Conservation (phyloP, 192 early-diverging fungal species). For the Coemansia sp. region DNA sequence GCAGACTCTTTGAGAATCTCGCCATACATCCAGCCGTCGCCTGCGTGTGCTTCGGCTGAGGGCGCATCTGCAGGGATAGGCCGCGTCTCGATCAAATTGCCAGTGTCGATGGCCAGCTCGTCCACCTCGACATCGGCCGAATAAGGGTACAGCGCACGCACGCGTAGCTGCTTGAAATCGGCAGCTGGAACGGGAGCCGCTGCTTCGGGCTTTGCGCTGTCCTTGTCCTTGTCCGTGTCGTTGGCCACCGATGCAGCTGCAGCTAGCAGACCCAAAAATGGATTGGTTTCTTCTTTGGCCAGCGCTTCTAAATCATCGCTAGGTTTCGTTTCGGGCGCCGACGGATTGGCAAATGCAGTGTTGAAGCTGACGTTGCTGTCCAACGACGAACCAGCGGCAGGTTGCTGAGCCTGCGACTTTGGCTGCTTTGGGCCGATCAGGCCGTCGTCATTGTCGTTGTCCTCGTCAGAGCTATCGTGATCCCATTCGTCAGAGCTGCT, state of each 20-base stretch:
- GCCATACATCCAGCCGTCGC: slow-evolving; percentile 45
- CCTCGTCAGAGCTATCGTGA: slow-evolving; percentile 47
- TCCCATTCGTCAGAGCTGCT: slow-evolving; percentile 45
- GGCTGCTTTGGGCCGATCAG: neutral
- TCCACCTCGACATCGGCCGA: neutral
- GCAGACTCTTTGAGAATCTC: slow-evolving; percentile 31
- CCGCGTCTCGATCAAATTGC: slow-evolving; percentile 37
- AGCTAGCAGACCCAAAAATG: slow-evolving; percentile 30
- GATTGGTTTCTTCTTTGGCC: slow-evolving; percentile 34
- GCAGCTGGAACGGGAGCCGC: neutral
- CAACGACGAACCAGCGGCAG: slow-evolving; percentile 2
- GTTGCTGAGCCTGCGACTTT: neutral
- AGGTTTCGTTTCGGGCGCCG: neutral
- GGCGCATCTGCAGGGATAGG: slow-evolving; percentile 1
- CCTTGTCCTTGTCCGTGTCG: neutral
- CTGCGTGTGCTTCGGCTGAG: slow-evolving; percentile 14
- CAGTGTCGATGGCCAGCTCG: slow-evolving; percentile 33
- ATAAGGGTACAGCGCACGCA: slow-evolving; percentile 43
- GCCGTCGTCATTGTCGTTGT: neutral
- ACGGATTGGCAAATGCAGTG: slow-evolving; percentile 42
- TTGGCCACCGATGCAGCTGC: slow-evolving; percentile 3
- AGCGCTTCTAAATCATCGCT: neutral
- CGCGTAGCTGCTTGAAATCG: slow-evolving; percentile 17
- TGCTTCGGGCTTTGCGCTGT: too few relatives aligned
- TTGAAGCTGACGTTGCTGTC: slow-evolving; percentile 40